Evolutionary conservation across 257 asterid genomes (phyloP).

Genomic region (Nyctanthes arbortristis): DNA sequence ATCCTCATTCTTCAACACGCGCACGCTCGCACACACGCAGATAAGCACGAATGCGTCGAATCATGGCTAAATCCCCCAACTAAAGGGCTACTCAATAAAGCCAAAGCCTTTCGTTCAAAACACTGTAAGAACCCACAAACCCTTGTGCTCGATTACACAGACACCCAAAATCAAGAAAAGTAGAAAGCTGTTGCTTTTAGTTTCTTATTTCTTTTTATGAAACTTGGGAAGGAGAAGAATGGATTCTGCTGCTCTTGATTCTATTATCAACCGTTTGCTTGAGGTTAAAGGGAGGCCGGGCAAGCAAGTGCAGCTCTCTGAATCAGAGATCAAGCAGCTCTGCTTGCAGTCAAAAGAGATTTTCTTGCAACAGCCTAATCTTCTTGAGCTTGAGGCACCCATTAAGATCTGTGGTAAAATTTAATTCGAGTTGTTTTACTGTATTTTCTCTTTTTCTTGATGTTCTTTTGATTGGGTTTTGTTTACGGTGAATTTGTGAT

Average conservation of each 20-base stretch:
- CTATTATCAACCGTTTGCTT: conserved; percentile 67
- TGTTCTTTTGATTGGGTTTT: conserved; percentile 12
- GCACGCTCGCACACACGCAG: neutral
- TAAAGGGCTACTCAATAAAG: neutral
- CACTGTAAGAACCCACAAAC: conserved; percentile 28
- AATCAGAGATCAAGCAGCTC: conserved; percentile 75
- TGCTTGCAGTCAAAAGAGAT: conserved; percentile 70
- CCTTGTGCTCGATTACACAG: conserved; percentile 28
- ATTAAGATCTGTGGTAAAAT: conserved; percentile 80
- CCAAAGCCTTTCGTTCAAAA: conserved; percentile 27
- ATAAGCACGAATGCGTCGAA: neutral
- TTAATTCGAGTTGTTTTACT: neutral
- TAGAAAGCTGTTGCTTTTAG: neutral
- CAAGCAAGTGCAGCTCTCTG: conserved; percentile 86
- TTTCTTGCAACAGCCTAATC: conserved; percentile 81
- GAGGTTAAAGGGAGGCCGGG: conserved; percentile 81
- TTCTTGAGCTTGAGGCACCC: conserved; percentile 93
- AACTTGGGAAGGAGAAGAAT: conserved; percentile 25
- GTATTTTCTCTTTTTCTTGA: neutral
- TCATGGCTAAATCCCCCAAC: too few relatives aligned
- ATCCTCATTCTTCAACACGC: neutral
- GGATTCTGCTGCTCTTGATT: conserved; percentile 65
- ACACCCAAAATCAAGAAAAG: neutral
- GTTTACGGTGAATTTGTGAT: neutral
- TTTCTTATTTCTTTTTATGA: conserved; percentile 10